A percentile compares a stretch with the other conserved stretches of the same genome.
Evolutionary conservation across 805 yeast genomes (phyloP).

Genomic region (Candida krabiensis): DNA sequence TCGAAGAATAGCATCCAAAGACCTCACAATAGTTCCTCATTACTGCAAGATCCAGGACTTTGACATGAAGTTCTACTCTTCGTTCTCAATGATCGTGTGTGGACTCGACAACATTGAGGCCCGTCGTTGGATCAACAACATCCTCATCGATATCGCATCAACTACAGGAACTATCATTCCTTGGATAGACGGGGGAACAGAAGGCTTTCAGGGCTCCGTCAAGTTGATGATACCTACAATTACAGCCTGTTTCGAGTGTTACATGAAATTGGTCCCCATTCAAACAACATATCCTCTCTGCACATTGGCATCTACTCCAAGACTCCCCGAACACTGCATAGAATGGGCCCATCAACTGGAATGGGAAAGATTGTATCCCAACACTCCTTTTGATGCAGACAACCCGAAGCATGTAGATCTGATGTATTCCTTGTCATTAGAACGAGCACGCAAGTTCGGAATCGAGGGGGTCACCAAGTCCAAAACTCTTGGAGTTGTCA

Average conservation of each 20-base stretch:
- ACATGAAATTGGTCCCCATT: constrained; percentile 68
- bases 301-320: constrained; percentile 92
- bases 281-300: constrained; percentile 81
- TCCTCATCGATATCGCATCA: constrained; percentile 63
- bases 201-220: constrained; percentile 90
- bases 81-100: constrained; percentile 73
- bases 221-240: constrained; percentile 83
- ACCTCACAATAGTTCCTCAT: constrained; percentile 48
- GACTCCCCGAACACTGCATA: constrained; percentile 91
- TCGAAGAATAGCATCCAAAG: constrained; percentile 37
- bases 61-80: constrained; percentile 58
- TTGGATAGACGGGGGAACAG: constrained; percentile 92
- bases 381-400: constrained; percentile 64
- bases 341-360: constrained; percentile 82
- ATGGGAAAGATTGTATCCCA: constrained; percentile 60
- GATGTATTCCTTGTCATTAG: constrained; percentile 54
- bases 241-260: constrained; percentile 92
- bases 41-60: constrained; percentile 67
- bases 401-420: constrained; percentile 61
- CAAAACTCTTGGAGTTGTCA: constrained; percentile 82
- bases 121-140: constrained; percentile 81
- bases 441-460: constrained; percentile 62
- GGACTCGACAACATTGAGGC: constrained; percentile 92
- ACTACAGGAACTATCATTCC: constrained; percentile 52
- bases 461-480: constrained; percentile 75